Conservation (phyloP, 352 stramenopile genomes). For the Phytopythium chamaehyphon region DNA sequence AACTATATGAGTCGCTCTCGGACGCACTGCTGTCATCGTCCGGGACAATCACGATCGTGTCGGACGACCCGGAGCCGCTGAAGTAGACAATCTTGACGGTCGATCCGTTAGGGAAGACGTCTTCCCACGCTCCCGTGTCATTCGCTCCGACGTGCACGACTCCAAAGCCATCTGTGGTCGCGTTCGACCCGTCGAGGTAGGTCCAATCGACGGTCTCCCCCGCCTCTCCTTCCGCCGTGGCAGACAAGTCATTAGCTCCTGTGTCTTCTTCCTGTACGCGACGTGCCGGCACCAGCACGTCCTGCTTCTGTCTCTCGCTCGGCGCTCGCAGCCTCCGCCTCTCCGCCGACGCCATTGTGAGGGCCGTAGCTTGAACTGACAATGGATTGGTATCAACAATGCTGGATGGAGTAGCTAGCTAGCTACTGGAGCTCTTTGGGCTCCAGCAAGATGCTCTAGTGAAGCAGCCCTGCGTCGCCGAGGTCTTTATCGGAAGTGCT, state of each 20-base stretch:
- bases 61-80: conserved; percentile 20
- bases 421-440: too few species aligned
- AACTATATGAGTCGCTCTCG: conserved; percentile 3
- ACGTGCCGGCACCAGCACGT: too few species aligned
- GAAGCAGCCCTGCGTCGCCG: too few species aligned
- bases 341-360: too few species aligned
- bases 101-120: conserved; percentile 33
- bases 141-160: conserved; percentile 31
- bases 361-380: too few species aligned
- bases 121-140: conserved; percentile 25
- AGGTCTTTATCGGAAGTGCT: too few species aligned
- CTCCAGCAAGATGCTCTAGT: too few species aligned
- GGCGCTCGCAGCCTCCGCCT: too few species aligned
- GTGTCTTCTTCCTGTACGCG: background rate
- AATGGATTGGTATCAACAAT: too few species aligned
- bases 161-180: conserved; percentile 16
- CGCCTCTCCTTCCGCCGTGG: background rate
- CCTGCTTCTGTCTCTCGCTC: too few species aligned
- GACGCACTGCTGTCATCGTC: conserved; percentile 12
- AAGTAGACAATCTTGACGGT: conserved; percentile 41
- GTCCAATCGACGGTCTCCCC: conserved; percentile 20
- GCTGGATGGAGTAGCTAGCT: too few species aligned
- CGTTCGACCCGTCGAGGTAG: conserved; percentile 23
- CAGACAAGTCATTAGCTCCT: background rate
- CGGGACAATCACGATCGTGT: conserved; percentile 30